Evolutionary conservation across 805 yeast species (phyloP), one percentile per base, ranked within the genome.

Genomic region (Yarrowia yakushimensis): DNA sequence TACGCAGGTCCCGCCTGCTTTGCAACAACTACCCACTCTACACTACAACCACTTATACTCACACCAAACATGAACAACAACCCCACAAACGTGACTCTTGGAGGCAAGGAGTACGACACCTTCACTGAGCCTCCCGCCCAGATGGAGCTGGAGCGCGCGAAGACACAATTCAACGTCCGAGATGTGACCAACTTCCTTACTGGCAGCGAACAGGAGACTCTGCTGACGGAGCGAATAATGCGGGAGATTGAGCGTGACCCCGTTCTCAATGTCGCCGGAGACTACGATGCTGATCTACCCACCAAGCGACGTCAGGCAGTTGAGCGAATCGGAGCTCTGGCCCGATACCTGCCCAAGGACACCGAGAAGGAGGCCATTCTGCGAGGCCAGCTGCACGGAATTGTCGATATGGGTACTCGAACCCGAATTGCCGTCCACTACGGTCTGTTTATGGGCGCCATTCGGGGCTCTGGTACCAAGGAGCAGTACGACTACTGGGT

Each of bases 381-480:
- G 55, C 67, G 73, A 23, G 48, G 73, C 36, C 65, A 70, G 18
- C 39, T 71, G n/a, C 64, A 74, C 4, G 70, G 73, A 3, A 43
- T 74, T 17, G 66, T 70, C 65, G 97, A 93, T 73, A 96, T 96
- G 17, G 86, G 85, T 67, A 77, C 88, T 42, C 83, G 85, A 59
- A 91, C 97, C 28, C 82, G 98, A 70, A 74, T 89, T 54, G 97
- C 96, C 37, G 91, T 92, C 62, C 96, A 92, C 77, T 79, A 87
- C 66, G 97, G 96, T 4, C 79, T 92, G 63, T 93, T 93, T 72
- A 79, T 90, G 62, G 82, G 84, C 64, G 89, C 96, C 63, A 77
- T 92, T 64, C 83, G 86, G 67, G 97, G 97, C 66, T 88, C 88
- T 68, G 98, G 97, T 66, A 87, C 97, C 11, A 80, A 82, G 36